Conservation (phyloP, 371 early-diverging fungal species). For the Mucor lusitanicus region DNA sequence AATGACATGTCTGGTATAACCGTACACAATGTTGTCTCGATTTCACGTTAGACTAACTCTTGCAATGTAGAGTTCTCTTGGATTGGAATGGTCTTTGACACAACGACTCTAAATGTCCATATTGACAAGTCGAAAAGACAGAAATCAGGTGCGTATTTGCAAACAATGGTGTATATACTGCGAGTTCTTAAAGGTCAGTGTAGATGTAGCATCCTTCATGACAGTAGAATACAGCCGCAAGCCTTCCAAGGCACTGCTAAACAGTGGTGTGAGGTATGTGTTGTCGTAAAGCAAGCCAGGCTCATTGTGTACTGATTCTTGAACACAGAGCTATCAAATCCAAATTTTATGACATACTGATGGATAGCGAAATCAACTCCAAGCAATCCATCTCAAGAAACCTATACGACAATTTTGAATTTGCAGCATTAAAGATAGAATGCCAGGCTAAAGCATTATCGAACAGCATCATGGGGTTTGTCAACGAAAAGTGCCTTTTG, state of each 20-base stretch:
- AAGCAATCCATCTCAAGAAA: constrained; percentile 58
- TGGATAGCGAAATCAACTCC: constrained; percentile 65
- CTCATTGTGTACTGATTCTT: constrained; percentile 20
- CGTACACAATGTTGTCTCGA: background rate
- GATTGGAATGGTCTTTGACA: constrained; percentile 77
- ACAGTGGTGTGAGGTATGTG: constrained; percentile 6
- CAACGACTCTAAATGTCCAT: constrained; percentile 61
- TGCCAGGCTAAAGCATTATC: background rate
- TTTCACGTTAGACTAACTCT: background rate
- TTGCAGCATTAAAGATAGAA: constrained; percentile 62
- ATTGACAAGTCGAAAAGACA: constrained; percentile 61
- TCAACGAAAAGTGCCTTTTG: constrained; percentile 10
- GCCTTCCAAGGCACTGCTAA: constrained; percentile 40
- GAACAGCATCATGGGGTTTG: background rate
- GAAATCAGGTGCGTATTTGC: background rate
- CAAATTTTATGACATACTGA: constrained; percentile 54
- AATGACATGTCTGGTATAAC: constrained; percentile 12
- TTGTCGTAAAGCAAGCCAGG: constrained; percentile 17
- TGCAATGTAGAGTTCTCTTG: constrained; percentile 74
- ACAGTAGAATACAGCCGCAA: constrained; percentile 37
- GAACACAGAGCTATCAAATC: constrained; percentile 48
- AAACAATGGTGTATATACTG: background rate
- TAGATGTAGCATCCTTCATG: constrained; percentile 28
- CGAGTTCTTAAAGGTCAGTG: background rate
- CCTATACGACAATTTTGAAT: constrained; percentile 66